Evolutionary conservation across 2,329 filamentous ascomycete genomes (phyloP), one percentile per base, ranked within the genome.

Genomic region (Ustilaginoidea virens): DNA sequence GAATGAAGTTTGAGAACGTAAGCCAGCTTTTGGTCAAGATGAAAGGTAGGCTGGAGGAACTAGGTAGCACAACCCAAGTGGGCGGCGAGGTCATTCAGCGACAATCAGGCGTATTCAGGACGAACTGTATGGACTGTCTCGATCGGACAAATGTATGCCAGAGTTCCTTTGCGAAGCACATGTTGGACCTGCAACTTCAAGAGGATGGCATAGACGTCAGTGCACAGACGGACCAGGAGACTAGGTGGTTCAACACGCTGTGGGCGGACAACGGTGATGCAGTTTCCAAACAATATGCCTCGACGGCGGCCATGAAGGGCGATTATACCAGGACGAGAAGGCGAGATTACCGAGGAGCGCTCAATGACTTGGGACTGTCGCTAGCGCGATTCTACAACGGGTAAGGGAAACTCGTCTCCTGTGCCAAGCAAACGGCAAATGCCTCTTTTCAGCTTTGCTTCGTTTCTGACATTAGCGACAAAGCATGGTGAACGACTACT

Each of bases 181-280:
- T 82, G 39, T 63, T 98, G 2, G 83, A 94, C 39, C 49, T 66
- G 18, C 83, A 94, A 45, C 62, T 98, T 2, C 76, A 70, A 33
- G 63, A 69, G 13, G 74, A 92, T 36, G 80, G 79, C 0, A 76
- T 85, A 34, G 72, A 77, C 32, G 77, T 92, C 53, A 72, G 75
- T 39, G 62, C 78, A 1, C 75, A 90, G 36, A 52, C 64, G 15
- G 83, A 93, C 47, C 78, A 82, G 33, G 72, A 75, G 31, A 92
- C 81, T 5, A 68, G 74, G 25, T 96, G 87, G 85, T 96, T 96
- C 59, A 96, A 98, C 51, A 85, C 73, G 0, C 61, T 96, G 0
- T 98, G 90, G 87, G 90, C 90, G 0, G 90, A 98, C 48, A 98
- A 98, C 40, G 90, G 90, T 10, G 90, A 98, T 51, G 83, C 86